phyloP scores from a whole-genome alignment of 176 grass and related monocot species.

The Triticum aestivum region IWGSC_CS_RefSeq_v2.1 NC_057812.1:242098322-242098821 shows the following conservation, averaged over 20 bases:
- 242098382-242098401: conserved; percentile 86
- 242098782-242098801: conserved; percentile 87
- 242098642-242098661: conserved; percentile 1
- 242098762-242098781: conserved; percentile 72
- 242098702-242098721: conserved; percentile 94
- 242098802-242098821: conserved; percentile 17
- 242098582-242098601: not conserved
- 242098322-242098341: conserved; percentile 96
- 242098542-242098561: not conserved
- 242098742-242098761: conserved; percentile 94
- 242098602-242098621: not conserved
- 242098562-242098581: not conserved
- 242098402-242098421: conserved; percentile 66
- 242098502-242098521: conserved; percentile 4
- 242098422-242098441: conserved; percentile 76
- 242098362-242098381: conserved; percentile 74
- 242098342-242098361: conserved; percentile 97
- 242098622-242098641: not conserved
- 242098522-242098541: not conserved
- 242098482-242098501: not conserved
- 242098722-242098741: conserved; percentile 90
- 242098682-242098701: conserved; percentile 99
- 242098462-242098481: not conserved
- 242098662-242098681: conserved; percentile 15
- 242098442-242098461: not conserved